Evolutionary conservation across 208 protist species (phyloP).

Genomic region (Trichomonas vaginalis): DNA sequence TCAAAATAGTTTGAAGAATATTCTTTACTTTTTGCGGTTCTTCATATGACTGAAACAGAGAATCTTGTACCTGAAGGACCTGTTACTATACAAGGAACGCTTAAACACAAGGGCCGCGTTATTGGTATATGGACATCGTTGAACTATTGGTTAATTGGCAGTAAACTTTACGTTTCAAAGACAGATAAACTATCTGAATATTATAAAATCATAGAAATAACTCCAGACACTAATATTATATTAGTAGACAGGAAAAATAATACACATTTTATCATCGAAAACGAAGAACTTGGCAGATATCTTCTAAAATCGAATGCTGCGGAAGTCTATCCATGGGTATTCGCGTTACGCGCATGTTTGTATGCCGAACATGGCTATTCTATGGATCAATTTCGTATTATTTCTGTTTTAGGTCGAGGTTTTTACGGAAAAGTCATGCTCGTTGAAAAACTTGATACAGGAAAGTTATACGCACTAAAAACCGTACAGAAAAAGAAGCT

Average conservation of each 20-base stretch:
- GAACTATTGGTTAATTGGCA: background rate
- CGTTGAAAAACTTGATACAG: background rate
- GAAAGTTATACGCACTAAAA: background rate
- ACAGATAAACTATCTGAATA: background rate
- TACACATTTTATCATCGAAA: background rate
- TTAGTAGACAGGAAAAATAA: background rate
- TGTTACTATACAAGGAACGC: background rate
- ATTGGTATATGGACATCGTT: background rate
- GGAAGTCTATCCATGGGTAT: background rate
- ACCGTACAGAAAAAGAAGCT: background rate
- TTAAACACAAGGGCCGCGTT: background rate
- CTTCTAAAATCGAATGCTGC: background rate
- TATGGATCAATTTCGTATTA: background rate
- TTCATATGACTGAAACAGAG: background rate
- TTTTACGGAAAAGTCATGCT: background rate
- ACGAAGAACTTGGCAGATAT: background rate
- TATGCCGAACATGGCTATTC: background rate
- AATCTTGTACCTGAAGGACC: background rate
- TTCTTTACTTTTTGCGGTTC: background rate
- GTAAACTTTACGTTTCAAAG: background rate
- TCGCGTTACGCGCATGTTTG: background rate
- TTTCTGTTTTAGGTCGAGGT: background rate
- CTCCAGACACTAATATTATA: background rate
- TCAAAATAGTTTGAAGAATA: background rate
- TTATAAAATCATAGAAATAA: background rate